phyloP scores from a whole-genome alignment of 257 asterid species.

The Mitragyna speciosa region DNA sequence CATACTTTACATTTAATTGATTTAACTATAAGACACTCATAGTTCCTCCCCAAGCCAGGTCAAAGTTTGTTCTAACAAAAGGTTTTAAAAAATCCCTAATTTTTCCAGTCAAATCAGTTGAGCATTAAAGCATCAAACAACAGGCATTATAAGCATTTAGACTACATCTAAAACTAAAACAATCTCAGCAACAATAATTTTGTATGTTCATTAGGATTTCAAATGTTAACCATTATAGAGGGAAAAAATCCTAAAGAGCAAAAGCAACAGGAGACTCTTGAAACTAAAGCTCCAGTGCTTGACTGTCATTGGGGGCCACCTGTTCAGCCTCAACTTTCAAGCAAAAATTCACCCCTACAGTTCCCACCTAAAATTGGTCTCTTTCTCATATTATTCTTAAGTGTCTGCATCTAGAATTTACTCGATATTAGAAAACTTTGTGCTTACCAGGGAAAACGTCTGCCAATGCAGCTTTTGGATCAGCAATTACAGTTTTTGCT shows the following conservation, averaged over 20 bases:
- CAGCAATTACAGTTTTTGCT: too few species aligned
- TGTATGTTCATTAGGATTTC: background rate
- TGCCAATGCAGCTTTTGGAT: too few species aligned
- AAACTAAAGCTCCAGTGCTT: constrained; percentile 63
- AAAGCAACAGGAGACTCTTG: constrained; percentile 54
- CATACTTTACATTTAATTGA: too few species aligned
- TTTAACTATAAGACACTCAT: too few species aligned
- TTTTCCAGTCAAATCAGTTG: too few species aligned
- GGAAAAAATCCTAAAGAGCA: constrained; percentile 32
- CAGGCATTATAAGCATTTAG: constrained; percentile 9
- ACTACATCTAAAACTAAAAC: background rate
- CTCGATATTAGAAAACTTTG: constrained; percentile 28
- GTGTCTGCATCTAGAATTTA: constrained; percentile 22
- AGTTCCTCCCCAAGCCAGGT: too few species aligned
- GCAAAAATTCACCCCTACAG: constrained; percentile 63
- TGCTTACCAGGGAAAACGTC: constrained; percentile 23
- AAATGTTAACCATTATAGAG: constrained; percentile 7
- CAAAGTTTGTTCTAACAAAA: too few species aligned
- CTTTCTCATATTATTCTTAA: constrained; percentile 30
- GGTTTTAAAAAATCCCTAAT: too few species aligned
- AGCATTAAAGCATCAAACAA: constrained; percentile 33
- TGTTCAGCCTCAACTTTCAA: constrained; percentile 74
- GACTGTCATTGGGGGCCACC: constrained; percentile 41
- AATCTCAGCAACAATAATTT: constrained; percentile 11
- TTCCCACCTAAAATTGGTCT: constrained; percentile 49